phyloP scores from a whole-genome alignment of 805 yeast species.

The Middelhovenomyces tepae region DNA sequence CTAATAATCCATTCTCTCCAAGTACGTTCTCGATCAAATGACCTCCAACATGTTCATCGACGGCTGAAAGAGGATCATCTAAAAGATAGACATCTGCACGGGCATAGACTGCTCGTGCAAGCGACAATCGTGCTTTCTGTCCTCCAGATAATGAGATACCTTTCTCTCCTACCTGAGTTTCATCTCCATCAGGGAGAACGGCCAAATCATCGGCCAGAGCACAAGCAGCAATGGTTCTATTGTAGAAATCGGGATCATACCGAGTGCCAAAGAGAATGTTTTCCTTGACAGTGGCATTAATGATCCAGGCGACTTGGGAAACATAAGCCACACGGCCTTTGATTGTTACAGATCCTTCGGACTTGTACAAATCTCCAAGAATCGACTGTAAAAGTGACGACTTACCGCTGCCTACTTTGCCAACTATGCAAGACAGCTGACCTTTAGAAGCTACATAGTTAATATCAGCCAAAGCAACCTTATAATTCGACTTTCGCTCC shows the following conservation, averaged over 20 bases:
- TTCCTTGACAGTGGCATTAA: conserved; percentile 83
- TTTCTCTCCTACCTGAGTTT: conserved; percentile 75
- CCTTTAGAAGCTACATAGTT: conserved; percentile 68
- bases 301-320: conserved; percentile 90
- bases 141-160: conserved; percentile 87
- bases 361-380: conserved; percentile 73
- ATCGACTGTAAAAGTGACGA: conserved; percentile 73
- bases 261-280: conserved; percentile 63
- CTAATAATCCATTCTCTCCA: conserved; percentile 70
- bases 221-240: conserved; percentile 52
- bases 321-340: conserved; percentile 83
- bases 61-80: conserved; percentile 79
- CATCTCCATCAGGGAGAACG: conserved; percentile 64
- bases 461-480: conserved; percentile 53
- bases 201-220: conserved; percentile 58
- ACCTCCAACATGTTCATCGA: conserved; percentile 79
- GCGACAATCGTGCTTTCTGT: conserved; percentile 71
- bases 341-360: conserved; percentile 60
- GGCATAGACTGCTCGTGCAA: conserved; percentile 74
- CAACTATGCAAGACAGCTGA: conserved; percentile 76
- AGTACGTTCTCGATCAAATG: conserved; percentile 69
- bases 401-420: conserved; percentile 86
- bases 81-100: conserved; percentile 56
- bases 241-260: conserved; percentile 43
- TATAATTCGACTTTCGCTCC: conserved; percentile 61